Evolutionary conservation across 257 asterid genomes (phyloP).

Genomic region (Scutellaria galericulata): DNA sequence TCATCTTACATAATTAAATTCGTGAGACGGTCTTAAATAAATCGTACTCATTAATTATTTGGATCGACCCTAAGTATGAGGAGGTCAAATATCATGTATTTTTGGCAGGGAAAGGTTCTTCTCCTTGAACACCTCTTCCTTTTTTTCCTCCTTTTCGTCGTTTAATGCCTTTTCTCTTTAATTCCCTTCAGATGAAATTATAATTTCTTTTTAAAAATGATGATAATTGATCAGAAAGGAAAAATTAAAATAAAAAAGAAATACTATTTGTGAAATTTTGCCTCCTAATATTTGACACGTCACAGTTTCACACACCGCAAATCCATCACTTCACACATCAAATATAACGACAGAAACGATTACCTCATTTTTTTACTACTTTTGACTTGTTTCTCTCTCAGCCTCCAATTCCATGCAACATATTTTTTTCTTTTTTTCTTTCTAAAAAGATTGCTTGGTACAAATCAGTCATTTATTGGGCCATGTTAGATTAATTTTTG

Average conservation of each 20-base stretch:
- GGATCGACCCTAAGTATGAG: too few relatives aligned
- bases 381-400: too few relatives aligned
- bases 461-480: too few relatives aligned
- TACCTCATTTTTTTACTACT: slow-evolving; percentile 14
- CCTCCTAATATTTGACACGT: slow-evolving; percentile 27
- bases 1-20: too few relatives aligned
- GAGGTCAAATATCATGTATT: too few relatives aligned
- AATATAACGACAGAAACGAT: slow-evolving; percentile 25
- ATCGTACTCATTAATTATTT: too few relatives aligned
- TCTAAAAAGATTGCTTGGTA: too few relatives aligned
- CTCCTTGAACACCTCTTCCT: not conserved
- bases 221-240: not conserved
- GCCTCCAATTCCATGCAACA: too few relatives aligned
- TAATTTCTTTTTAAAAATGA: not conserved
- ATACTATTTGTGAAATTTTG: not conserved
- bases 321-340: slow-evolving; percentile 28
- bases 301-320: slow-evolving; percentile 36
- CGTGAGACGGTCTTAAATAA: too few relatives aligned
- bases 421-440: too few relatives aligned
- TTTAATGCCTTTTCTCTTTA: not conserved
- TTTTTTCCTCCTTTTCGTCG: not conserved
- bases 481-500: too few relatives aligned
- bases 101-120: not conserved
- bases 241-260: not conserved
- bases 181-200: not conserved